phyloP scores from a whole-genome alignment of 441 rosid genomes.

The Bruguiera hainesii region DNA sequence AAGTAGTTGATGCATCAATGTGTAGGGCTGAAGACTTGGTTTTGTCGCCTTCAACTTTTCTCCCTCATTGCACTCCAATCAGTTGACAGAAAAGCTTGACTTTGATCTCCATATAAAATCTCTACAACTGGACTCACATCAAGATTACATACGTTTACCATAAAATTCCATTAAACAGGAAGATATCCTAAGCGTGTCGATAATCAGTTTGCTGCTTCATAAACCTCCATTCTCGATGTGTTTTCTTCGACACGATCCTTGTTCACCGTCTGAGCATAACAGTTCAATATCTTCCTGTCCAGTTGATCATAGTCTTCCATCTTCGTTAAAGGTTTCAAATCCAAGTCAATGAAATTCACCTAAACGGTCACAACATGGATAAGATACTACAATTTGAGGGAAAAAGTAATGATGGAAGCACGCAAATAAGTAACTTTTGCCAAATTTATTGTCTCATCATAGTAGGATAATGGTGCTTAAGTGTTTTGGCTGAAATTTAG shows the following conservation, averaged over 20 bases:
- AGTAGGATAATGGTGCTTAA: not conserved
- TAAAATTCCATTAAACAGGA: slow-evolving; percentile 13
- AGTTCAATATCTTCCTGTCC: slow-evolving; percentile 60
- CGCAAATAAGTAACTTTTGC: not conserved
- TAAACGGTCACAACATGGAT: slow-evolving; percentile 28
- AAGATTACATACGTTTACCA: slow-evolving; percentile 27
- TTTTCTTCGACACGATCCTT: slow-evolving; percentile 19
- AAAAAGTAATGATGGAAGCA: not conserved
- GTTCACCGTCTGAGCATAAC: slow-evolving; percentile 40
- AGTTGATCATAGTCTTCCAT: slow-evolving; percentile 62
- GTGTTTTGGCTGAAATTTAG: not conserved
- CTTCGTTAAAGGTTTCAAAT: slow-evolving; percentile 77
- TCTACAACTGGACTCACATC: too few species aligned
- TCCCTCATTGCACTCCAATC: not conserved
- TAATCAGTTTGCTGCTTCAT: slow-evolving; percentile 21
- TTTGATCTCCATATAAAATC: not conserved
- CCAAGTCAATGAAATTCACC: slow-evolving; percentile 81
- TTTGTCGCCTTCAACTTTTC: not conserved
- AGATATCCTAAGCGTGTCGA: slow-evolving; percentile 10
- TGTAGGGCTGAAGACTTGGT: not conserved
- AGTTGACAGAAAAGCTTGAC: not conserved
- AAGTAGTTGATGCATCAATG: not conserved
- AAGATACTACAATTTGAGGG: slow-evolving; percentile 8
- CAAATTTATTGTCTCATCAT: slow-evolving; percentile 4
- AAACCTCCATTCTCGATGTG: slow-evolving; percentile 8